Evolutionary conservation across 177 flowering plant species (phyloP), one percentile per base, ranked within the genome.

Genomic region (Tripterygium wilfordii): DNA sequence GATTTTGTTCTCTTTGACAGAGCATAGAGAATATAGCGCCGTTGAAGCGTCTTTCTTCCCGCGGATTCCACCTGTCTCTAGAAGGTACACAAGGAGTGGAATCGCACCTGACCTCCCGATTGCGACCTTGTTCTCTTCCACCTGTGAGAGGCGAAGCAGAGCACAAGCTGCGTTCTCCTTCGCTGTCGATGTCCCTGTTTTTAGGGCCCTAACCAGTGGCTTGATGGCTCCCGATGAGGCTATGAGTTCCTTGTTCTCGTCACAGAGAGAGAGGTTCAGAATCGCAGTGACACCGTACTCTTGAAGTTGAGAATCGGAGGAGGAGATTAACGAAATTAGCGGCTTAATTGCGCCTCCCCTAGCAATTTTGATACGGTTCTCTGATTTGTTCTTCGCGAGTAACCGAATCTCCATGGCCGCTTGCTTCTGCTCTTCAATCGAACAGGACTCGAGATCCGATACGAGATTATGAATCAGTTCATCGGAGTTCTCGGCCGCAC

Each of bases 81-180:
- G 64, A 19, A 90, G 69, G 31, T 63, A 57, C 44, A 90, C 96
- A 15, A 90, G 78, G 3, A 54, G 64, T 12, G 82, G 81, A 41
- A 90, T 72, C 49, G 97, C 96, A 15, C 96, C 96, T 1, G 91
- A 79, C 43, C 94, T 67, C 19, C 97, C 97, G 61, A 87, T 87
- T 12, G 67, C 56, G 17, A 49, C 27, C 63, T 85, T 87, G 61
- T 71, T 75, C 51, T 80, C 85, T 36, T 85, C 96, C 0, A 67
- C 8, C 45, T 82, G 85, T 18, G 91, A 77, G 2, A 90, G 71
- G 10, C 95, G 76, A 12, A 87, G 78, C 45, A 90, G 72, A 39
- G 97, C 95, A 42, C 94, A 87, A 2, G 97, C 96, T 0, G 97
- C 71, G 81, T 90, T 90, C 68, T 90, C 97, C 50, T n/a, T 74